These are phyloP conservation scores for Claviceps spartinae DNA, from an alignment of 2,329 filamentous ascomycete genomes.

Conservation along the genomic window DNA sequence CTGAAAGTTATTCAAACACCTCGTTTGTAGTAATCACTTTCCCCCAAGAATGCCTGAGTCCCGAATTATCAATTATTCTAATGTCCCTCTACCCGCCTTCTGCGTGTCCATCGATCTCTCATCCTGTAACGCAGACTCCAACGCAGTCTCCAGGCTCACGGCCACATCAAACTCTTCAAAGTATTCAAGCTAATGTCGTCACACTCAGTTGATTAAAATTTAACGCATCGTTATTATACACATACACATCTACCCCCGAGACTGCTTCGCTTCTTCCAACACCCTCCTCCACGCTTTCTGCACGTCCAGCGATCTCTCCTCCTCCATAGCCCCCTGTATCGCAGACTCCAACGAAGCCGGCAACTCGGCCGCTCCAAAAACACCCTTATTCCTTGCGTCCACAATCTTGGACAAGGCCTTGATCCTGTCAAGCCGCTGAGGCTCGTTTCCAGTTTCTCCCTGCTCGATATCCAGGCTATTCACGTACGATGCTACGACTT, in stretches of 20 bases:
- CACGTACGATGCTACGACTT: constrained; percentile 25
- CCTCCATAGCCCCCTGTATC: constrained; percentile 21
- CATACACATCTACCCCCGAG: background rate
- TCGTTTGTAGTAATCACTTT: too few species aligned
- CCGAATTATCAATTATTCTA: too few species aligned
- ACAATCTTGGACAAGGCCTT: constrained; percentile 30
- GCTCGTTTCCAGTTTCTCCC: constrained; percentile 34
- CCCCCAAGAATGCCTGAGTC: too few species aligned
- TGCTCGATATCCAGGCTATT: constrained; percentile 32
- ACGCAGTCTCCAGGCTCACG: too few species aligned
- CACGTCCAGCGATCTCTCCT: constrained; percentile 32
- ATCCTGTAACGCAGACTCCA: too few species aligned
- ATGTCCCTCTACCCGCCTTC: too few species aligned
- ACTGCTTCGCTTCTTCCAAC: constrained; percentile 15
- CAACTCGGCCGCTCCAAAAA: constrained; percentile 23
- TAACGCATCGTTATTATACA: too few species aligned
- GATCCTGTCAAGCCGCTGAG: constrained; percentile 34
- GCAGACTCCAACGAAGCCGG: constrained; percentile 18
- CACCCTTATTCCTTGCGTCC: constrained; percentile 27
- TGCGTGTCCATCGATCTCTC: too few species aligned
- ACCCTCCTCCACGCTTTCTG: constrained; percentile 28
- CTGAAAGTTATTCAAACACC: too few species aligned
- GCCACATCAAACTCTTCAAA: too few species aligned
- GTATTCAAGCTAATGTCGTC: too few species aligned
- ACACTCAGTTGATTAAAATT: too few species aligned